Base-by-base conservation (phyloP, 208 protist species). In the Vickermania spadyakhi region DNA sequence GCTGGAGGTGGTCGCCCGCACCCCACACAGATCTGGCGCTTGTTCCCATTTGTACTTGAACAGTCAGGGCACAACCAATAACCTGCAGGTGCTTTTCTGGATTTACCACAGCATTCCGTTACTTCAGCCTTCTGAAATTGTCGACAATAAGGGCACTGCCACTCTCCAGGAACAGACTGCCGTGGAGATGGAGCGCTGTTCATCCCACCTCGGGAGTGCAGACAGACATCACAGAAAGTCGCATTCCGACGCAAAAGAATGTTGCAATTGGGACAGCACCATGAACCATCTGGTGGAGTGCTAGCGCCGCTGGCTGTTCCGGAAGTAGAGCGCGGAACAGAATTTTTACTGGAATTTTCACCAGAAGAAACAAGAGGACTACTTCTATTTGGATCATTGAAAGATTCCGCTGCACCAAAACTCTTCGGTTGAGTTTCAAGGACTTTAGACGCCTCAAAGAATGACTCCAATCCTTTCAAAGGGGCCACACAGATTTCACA, bases 201-300 rank as follows among this genome's bases (percentile, higher is more conserved):
- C 18, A 64, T 65, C 14, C 60, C 27, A 14, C 28, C 23, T 18
- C 76, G 73, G 26, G 84, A 72, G 0, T 61, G 62, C 0, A 94
- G 78, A 57, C 87, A 94, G 28, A 91, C 84, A 58, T 94, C 87
- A 72, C 87, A 94, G 70, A 91, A 94, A 27, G 45, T 66, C 4
- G 65, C 82, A 52, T 94, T 94, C 52, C 84, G 81, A 1, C 87
- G 76, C 22, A 89, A 82, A 18, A 79, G 26, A 21, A 94, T 80
- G 53, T 94, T 83, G 66, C 87, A 94, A 49, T 70, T 59, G 1
- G 31, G 36, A 60, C 87, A 94, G 73, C 76, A 87, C 87, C 87
- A 94, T 36, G 72, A 62, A 36, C 70, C 72, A 29, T 66, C 59
- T 5, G 73, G 68, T 22, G 52, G n/a, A 56, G 22, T 5, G 5